Evolutionary conservation across 2,329 filamentous ascomycete species (phyloP).

Genomic region (Cercospora sesami): DNA sequence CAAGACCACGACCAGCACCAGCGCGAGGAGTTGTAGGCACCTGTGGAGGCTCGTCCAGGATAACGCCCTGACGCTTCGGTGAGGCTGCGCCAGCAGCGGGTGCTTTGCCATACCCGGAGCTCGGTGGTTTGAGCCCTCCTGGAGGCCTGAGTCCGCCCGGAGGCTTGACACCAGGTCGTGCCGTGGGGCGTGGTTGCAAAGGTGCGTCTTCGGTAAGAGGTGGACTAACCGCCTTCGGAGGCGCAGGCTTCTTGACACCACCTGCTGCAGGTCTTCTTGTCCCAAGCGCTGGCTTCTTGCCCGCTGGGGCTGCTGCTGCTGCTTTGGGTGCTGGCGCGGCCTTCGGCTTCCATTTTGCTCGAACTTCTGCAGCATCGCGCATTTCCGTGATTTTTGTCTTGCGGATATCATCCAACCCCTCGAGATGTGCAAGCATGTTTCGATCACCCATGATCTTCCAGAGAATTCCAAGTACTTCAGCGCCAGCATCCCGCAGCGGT

Average conservation of each 20-base stretch:
- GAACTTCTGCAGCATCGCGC: conserved; percentile 77
- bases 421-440: conserved; percentile 88
- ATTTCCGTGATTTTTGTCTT: conserved; percentile 96
- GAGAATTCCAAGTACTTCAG: conserved; percentile 86
- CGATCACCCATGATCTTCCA: conserved; percentile 99
- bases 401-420: conserved; percentile 90
- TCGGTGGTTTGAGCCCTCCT: conserved; percentile 39
- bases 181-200: conserved; percentile 59
- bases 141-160: conserved; percentile 32
- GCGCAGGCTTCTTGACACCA: conserved; percentile 52
- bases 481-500: conserved; percentile 79
- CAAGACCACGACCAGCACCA: conserved; percentile 66
- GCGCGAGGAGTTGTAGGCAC: conserved; percentile 43
- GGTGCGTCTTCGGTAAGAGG: conserved; percentile 53
- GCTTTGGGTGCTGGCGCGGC: conserved; percentile 61
- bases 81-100: conserved; percentile 33
- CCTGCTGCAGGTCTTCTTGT: conserved; percentile 45
- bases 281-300: conserved; percentile 55
- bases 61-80: conserved; percentile 35
- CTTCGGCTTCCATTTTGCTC: conserved; percentile 90
- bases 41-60: conserved; percentile 33
- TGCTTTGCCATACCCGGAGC: conserved; percentile 39
- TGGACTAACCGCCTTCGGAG: conserved; percentile 42
- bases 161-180: conserved; percentile 51
- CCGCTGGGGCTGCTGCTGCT: conserved; percentile 53